Base-by-base conservation (phyloP, 176 grass and related monocot species). In the Carex myosuroides region DNA sequence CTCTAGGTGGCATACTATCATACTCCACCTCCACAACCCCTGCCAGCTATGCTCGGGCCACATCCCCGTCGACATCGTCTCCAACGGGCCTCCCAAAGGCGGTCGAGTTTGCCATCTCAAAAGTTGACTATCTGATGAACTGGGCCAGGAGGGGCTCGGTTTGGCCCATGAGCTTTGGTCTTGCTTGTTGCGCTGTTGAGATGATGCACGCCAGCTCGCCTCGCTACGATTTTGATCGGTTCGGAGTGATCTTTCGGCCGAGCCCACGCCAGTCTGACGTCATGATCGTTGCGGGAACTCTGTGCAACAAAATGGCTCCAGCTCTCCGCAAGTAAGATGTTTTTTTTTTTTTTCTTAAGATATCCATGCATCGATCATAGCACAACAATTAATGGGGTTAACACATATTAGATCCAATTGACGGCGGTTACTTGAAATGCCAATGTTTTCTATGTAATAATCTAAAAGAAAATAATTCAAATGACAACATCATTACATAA, bases 251-350 rank as follows among this genome's bases (percentile, higher is more conserved):
- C 88, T 97, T 97, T 88, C 94, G 94, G 65, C 89, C 94, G 12
- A 91, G 89, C n/a, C 94, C 94, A 14, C 91, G 94, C 53, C 94
- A 97, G 79, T 97, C 94, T 48, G 94, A 97, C n/a, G 91, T 89
- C 86, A 97, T 91, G 88, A 93, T 97, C 71, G 91, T 97, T 80
- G 94, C 94, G 8, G 94, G 94, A 55, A 97, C 94, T 9, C 86
- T 93, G 82, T 90, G 89, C 77, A 97, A 93, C 86, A 97, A 97
- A 87, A 97, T 97, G 94, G 94, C 93, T 4, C 93, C 93, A 13
- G 93, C 93, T 13, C 93, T 96, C 10, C 91, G 93, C 89, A 93
- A 93, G 93, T 96, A 60, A 41, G 67, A 41, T 70, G 35, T n/a
- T 42, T 42, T 3, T 70, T 16, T 42, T 42, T 44, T 3, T 8